Base-by-base conservation (phyloP, 768 basidiomycete genomes). In the Scleroderma bovista region DNA sequence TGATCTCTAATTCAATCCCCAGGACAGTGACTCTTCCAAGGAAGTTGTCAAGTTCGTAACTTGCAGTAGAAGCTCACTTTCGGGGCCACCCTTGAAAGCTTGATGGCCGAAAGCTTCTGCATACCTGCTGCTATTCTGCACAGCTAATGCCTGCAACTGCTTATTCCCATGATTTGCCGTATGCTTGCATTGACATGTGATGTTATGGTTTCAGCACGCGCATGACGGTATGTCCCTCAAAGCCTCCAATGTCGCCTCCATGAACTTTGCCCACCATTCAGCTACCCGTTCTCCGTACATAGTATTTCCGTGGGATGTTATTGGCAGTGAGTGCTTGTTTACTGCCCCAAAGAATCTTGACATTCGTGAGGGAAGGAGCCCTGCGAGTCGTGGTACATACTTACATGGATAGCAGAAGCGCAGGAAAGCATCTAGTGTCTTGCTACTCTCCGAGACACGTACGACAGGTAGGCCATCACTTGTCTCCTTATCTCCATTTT, bases 341-440 rank as follows among this genome's bases (percentile, higher is more conserved):
- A n/a, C n/a, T n/a, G n/a, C n/a, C n/a, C n/a, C n/a, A n/a, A n/a
- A n/a, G n/a, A n/a, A n/a, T n/a, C 22, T 44, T 15, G 6, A 64
- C 15, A 3, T 46, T 42, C 11, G 47, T 56, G 2, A 59, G 19
- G 2, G 29, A 33, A 3, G 65, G 61, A 23, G 55, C 57, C 1
- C 58, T n/a, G n/a, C n/a, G n/a, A n/a, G n/a, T n/a, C n/a, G n/a
- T n/a, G n/a, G n/a, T n/a, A n/a, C 58, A 0, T 49, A 56, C 2
- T 57, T 64, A 13, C 57, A 56, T 5, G 59, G 58, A 37, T 61
- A 67, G 32, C 60, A 65, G 29, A 67, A 65, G 17, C 60, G 55
- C 22, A 65, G 53, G 26, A 67, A 48, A n/a, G 46, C 7, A 37
- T 65, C 55, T 6, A 66, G 56, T 12, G 51, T 60, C 31, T 54